Conservation (phyloP, 1,284 basidiomycete species). For the Microbotryum lychnidis-dioicae region DNA sequence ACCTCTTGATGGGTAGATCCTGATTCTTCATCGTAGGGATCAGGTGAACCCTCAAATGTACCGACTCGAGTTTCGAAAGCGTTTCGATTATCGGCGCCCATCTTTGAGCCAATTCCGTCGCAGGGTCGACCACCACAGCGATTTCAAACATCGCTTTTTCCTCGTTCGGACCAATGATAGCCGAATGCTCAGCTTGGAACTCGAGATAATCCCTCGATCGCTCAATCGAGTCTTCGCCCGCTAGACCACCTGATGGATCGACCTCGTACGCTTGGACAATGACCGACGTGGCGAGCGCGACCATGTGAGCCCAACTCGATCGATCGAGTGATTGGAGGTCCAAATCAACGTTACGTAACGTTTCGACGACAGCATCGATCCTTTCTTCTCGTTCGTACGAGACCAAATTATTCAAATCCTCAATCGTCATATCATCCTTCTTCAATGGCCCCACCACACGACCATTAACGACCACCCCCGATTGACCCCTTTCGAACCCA, state of each 20-base stretch:
- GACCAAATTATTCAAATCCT: slow-evolving; percentile 62
- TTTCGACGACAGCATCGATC: slow-evolving; percentile 56
- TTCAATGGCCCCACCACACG: slow-evolving; percentile 63
- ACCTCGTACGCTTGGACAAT: slow-evolving; percentile 55
- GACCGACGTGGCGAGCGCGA: slow-evolving; percentile 60
- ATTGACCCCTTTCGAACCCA: slow-evolving; percentile 51
- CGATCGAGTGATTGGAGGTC: background rate
- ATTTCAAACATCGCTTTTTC: slow-evolving; percentile 62
- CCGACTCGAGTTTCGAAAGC: slow-evolving; percentile 43
- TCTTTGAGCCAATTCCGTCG: slow-evolving; percentile 74
- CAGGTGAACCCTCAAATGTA: slow-evolving; percentile 63
- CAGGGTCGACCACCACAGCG: slow-evolving; percentile 69
- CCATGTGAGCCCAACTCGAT: slow-evolving; percentile 53
- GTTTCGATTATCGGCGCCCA: slow-evolving; percentile 65
- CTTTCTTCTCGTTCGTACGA: slow-evolving; percentile 64
- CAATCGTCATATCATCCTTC: slow-evolving; percentile 50
- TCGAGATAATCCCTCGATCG: slow-evolving; percentile 52
- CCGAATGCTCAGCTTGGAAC: slow-evolving; percentile 57
- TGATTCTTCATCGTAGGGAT: slow-evolving; percentile 55
- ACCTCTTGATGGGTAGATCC: slow-evolving; percentile 85
- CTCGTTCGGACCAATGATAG: slow-evolving; percentile 61
- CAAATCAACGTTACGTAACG: slow-evolving; percentile 44
- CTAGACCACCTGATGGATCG: slow-evolving; percentile 63
- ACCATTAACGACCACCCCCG: slow-evolving; percentile 67
- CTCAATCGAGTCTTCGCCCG: slow-evolving; percentile 41